Percentiles rank a stretch among this genome's conserved stretches.
These are phyloP conservation scores for Oenanthe sinensis DNA, from an alignment of 129 eudicot species.

Conservation along the genomic window DNA sequence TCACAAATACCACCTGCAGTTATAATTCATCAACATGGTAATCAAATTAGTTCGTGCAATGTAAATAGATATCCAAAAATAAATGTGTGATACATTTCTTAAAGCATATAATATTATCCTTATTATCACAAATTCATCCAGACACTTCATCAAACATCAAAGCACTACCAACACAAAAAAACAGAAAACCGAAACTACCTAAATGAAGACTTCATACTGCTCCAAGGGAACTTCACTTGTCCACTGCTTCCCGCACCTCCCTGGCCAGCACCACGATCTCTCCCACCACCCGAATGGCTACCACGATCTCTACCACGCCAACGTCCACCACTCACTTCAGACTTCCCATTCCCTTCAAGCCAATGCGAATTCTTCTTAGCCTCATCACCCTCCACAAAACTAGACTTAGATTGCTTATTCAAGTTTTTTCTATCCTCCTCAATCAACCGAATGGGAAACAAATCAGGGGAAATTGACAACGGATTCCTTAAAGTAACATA, in stretches of 20 bases:
- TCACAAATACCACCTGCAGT: neutral
- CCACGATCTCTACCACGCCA: conserved; percentile 18
- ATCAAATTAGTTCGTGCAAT: neutral
- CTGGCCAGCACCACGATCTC: conserved; percentile 12
- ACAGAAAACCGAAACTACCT: conserved; percentile 23
- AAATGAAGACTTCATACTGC: conserved; percentile 42
- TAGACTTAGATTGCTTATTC: conserved; percentile 55
- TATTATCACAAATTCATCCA: conserved; percentile 11
- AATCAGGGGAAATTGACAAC: conserved; percentile 59
- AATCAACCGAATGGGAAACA: conserved; percentile 62
- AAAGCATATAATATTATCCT: neutral
- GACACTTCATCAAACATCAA: neutral
- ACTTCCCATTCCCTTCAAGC: conserved; percentile 49
- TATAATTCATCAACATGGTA: neutral
- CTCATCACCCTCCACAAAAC: conserved; percentile 59
- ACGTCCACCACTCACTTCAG: conserved; percentile 10
- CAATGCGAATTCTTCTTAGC: conserved; percentile 61
- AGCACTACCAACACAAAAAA: neutral
- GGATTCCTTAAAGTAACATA: conserved; percentile 68
- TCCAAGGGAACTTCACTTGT: conserved; percentile 70
- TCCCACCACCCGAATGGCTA: conserved; percentile 12
- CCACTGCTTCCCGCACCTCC: conserved; percentile 20
- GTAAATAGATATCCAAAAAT: neutral
- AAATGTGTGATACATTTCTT: neutral
- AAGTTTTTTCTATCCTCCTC: conserved; percentile 61